Evolutionary conservation across 495 filamentous ascomycete genomes (phyloP), one percentile per base, ranked within the genome.

Genomic region (Aspergillus ostianus): DNA sequence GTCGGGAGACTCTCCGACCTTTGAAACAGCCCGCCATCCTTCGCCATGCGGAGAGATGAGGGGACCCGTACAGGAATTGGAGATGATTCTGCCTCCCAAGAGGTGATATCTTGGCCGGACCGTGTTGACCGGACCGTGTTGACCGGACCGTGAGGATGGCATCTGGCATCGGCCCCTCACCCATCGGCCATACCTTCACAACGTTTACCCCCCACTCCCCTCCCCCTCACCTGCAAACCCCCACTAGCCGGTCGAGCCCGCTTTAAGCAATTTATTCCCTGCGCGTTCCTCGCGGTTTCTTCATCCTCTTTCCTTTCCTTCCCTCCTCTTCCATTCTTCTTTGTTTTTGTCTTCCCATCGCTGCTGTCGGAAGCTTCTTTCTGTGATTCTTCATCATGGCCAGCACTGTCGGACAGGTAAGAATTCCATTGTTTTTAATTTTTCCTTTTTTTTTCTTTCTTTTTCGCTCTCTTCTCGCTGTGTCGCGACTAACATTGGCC

Each of bases 401-500:
- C 57, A 67, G 76, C 66, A 86, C 84, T 52, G 82, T 81, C 59
- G 84, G 84, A 79, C 71, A 85, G 82, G 83, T 83, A 71, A 21
- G 47, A 20, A 41, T 17, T 12, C 36, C 9, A 17, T 41, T 52
- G 27, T 52, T 21, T 29, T 23, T n/a, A n/a, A 15, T 63, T 70
- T 32, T 32, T 12, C 8, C 8, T 32, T 32, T 32, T 12, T 32
- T 32, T 32, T 32, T 32, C 8, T 32, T 6, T 45, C 27, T 29
- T 46, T 1, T 7, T 2, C 23, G 19, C 19, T 19, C 30, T 50
- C 50, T 26, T 5, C 49, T 52, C 10, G n/a, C n/a, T n/a, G 46
- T 30, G 30, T 23, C 57, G 41, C 19, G 20, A 26, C 26, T 54
- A 9, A 19, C 59, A 55, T 63, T 56, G 70, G 54, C 18, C 32